Evolutionary conservation across 495 filamentous ascomycete genomes (phyloP).

Genomic region (Hyaloscypha bicolor): DNA sequence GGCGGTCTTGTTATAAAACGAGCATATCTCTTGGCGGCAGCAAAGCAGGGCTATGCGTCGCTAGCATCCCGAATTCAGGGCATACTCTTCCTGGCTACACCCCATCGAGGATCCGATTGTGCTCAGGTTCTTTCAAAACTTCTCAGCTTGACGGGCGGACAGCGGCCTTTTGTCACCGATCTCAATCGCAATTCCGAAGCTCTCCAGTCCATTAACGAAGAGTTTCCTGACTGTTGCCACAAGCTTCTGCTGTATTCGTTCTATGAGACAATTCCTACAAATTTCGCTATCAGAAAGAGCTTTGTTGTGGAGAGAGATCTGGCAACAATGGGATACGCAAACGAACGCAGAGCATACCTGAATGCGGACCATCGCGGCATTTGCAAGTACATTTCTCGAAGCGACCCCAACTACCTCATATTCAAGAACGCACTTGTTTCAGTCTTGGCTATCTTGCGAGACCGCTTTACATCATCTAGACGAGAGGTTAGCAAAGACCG

Average conservation of each 20-base stretch:
- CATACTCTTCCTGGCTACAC: constrained; percentile 56
- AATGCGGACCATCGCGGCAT: constrained; percentile 52
- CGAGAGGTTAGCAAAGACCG: constrained; percentile 34
- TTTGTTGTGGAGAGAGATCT: constrained; percentile 50
- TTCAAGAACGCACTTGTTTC: constrained; percentile 36
- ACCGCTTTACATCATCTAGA: background rate
- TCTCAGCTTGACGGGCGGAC: constrained; percentile 22
- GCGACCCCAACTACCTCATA: constrained; percentile 45
- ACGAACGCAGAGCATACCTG: constrained; percentile 42
- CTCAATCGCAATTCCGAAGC: constrained; percentile 39
- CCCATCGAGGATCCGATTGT: constrained; percentile 51
- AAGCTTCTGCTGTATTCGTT: constrained; percentile 47
- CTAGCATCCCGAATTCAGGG: constrained; percentile 38
- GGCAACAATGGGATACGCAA: constrained; percentile 46
- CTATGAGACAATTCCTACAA: constrained; percentile 48
- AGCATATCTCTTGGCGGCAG: constrained; percentile 15
- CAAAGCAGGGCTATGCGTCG: background rate
- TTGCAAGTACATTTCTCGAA: constrained; percentile 45
- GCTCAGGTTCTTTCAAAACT: constrained; percentile 43
- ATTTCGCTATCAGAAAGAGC: constrained; percentile 32
- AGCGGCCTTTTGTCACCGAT: constrained; percentile 44
- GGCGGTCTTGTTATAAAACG: constrained; percentile 56
- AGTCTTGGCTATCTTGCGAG: background rate
- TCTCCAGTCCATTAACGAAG: constrained; percentile 48
- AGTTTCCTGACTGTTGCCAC: constrained; percentile 46